Evolutionary conservation across 1,284 basidiomycete species (phyloP), one percentile per base, ranked within the genome.

Genomic region (Hypsizygus ulmarius): DNA sequence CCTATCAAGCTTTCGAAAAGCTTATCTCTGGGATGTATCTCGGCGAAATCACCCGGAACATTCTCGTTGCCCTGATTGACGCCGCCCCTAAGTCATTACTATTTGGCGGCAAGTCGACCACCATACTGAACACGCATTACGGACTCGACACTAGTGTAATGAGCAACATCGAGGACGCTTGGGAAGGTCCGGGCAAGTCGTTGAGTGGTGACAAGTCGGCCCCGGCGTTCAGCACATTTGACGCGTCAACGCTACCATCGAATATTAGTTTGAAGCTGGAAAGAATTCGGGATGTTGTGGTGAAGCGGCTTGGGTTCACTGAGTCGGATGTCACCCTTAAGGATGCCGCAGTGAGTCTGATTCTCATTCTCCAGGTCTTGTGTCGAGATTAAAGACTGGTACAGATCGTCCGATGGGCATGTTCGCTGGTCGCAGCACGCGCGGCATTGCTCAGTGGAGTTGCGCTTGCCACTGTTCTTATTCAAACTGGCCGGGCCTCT

Each of bases 21-120:
- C 93, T 97, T 74, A 91, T 99, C 57, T 97, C 93, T 2, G 97
- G 97, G 51, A 98, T 99, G 95, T 98, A 99, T 69, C 82, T 98
- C 33, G 96, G 96, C 50, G 96, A 99, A 70, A 83, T 98, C 56
- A 81, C 87, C 15, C 87, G 96, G 41, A 90, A 90, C 61, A 75
- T 97, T 53, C 75, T 98, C 39, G 74, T 96, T 25, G 81, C 92
- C 51, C 75, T 99, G 52, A 78, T 98, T 59, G 96, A 98, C 64
- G 82, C 86, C 3, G 69, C 78, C 12, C 87, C 87, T 0, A 74
- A 72, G 47, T 67, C 86, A 4, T 60, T 90, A 14, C 74, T 98
- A 25, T 97, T 99, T 69, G 69, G 74, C 49, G 96, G 97, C 3
- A 82, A 79, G 59, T 85, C 87, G 1, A 88, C 90, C 5, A 53